These are phyloP conservation scores for Sechiopsis laciniata DNA, from an alignment of 306 rosid genomes.

Conservation along the genomic window DNA sequence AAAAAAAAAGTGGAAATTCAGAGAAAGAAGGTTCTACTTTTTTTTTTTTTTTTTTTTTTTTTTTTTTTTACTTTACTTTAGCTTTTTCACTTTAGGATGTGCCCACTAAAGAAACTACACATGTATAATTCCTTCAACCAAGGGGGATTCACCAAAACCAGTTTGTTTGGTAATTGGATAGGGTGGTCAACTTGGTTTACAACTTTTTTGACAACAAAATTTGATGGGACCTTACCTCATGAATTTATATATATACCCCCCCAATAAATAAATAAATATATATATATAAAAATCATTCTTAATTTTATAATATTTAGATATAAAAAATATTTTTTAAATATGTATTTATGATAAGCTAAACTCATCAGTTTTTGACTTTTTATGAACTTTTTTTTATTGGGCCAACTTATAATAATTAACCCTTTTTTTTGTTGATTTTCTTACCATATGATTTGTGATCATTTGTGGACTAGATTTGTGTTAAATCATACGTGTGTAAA, in stretches of 20 bases:
- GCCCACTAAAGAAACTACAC: neutral
- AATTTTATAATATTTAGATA: no score
- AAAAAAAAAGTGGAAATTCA: neutral
- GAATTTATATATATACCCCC: no score
- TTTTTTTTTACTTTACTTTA: neutral
- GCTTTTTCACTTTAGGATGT: constrained; percentile 4
- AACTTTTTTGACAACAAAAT: constrained; percentile 3
- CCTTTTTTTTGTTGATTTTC: neutral
- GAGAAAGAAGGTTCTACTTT: neutral
- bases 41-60: neutral
- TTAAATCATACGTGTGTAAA: neutral
- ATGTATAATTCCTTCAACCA: neutral
- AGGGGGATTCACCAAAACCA: neutral
- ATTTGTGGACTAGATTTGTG: neutral
- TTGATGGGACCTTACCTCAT: neutral
- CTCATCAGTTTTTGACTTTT: no score
- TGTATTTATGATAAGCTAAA: no score
- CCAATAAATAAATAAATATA: no score
- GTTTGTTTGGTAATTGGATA: neutral
- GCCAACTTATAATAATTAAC: no score
- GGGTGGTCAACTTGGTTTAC: neutral
- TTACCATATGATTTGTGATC: neutral
- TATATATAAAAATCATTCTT: no score
- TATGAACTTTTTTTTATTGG: no score
- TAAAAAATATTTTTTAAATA: no score